Conservation (phyloP, 2,329 filamentous ascomycete species). For the Trichoderma brevicompactum region DNA sequence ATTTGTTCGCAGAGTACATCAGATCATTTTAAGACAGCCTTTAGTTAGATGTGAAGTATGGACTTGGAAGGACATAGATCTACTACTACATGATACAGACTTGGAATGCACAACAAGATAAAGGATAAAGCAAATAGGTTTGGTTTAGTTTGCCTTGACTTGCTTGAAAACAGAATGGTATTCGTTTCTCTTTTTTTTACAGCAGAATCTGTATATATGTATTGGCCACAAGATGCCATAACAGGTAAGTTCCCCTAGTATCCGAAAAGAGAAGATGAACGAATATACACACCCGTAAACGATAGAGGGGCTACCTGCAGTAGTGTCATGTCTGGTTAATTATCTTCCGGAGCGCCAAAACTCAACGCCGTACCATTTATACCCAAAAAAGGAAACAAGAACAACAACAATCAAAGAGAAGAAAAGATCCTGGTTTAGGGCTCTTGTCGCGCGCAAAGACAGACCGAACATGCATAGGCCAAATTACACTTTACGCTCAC, state of each 20-base stretch:
- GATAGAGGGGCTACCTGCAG: slow-evolving; percentile 18
- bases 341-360: slow-evolving; percentile 11
- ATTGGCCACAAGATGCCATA: slow-evolving; percentile 8
- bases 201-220: background rate
- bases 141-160: background rate
- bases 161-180: background rate
- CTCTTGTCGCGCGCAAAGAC: background rate
- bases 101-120: background rate
- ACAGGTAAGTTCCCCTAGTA: background rate
- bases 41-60: background rate
- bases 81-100: background rate
- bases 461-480: background rate
- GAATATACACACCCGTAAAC: slow-evolving; percentile 19
- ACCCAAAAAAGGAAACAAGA: background rate
- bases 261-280: background rate
- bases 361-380: slow-evolving; percentile 29
- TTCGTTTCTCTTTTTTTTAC: background rate
- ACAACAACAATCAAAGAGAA: background rate
- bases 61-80: background rate
- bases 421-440: background rate
- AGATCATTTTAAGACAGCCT: slow-evolving; percentile 34
- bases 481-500: slow-evolving; percentile 17
- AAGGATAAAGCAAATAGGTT: background rate
- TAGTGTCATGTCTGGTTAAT: slow-evolving; percentile 13
- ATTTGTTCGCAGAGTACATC: slow-evolving; percentile 77